Evolutionary conservation across 176 grass and related monocot species (phyloP).

Genomic region (Poa annua): DNA sequence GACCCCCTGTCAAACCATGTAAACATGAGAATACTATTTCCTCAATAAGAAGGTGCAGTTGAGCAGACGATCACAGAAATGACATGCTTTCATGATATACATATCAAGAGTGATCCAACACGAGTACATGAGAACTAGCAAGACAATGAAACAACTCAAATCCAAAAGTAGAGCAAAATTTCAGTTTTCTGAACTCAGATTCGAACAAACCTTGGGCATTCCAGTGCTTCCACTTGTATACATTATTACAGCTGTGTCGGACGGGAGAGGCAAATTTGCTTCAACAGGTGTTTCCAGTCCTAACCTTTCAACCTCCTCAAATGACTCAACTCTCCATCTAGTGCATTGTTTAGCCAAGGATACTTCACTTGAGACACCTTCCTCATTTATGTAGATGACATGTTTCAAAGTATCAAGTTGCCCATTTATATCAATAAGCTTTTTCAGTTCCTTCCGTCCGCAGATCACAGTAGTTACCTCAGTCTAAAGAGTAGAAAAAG

Average conservation of each 20-base stretch:
- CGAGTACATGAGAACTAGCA: constrained; percentile 31
- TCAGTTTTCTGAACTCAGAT: constrained; percentile 11
- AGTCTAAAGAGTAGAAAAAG: constrained; percentile 64
- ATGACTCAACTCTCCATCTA: constrained; percentile 68
- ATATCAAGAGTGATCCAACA: constrained; percentile 29
- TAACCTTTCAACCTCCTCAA: constrained; percentile 78
- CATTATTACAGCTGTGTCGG: constrained; percentile 93
- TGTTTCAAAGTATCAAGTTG: constrained; percentile 85
- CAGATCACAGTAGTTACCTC: constrained; percentile 87
- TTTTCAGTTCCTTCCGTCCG: constrained; percentile 89
- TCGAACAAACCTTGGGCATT: constrained; percentile 87
- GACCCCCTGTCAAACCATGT: constrained; percentile 62
- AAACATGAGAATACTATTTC: constrained; percentile 23
- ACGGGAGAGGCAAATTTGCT: constrained; percentile 61
- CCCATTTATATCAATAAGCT: constrained; percentile 75
- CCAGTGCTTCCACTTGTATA: constrained; percentile 99
- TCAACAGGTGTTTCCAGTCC: constrained; percentile 67
- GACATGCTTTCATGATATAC: constrained; percentile 4
- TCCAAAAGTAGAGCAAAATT: neutral
- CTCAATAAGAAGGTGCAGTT: neutral
- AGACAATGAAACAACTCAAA: neutral
- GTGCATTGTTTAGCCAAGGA: constrained; percentile 74
- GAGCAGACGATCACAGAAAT: constrained; percentile 29
- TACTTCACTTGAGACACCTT: constrained; percentile 68
- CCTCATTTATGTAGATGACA: constrained; percentile 86